Percentiles rank a stretch among this genome's conserved stretches.
Conservation (phyloP, 2,329 filamentous ascomycete species). For the Penicillium hesseltinei region DNA sequence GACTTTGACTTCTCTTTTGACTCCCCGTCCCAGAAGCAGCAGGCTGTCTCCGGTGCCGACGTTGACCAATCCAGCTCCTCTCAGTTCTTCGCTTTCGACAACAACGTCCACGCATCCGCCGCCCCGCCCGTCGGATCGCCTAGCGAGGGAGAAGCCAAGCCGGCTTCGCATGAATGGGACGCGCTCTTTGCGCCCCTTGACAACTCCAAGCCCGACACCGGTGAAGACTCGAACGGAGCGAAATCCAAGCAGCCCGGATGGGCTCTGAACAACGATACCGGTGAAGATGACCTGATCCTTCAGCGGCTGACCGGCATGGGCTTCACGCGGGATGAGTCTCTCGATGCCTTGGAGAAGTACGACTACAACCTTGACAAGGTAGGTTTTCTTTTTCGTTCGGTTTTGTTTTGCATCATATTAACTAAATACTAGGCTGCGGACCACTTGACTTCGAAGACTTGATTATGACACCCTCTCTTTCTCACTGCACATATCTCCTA, state of each 20-base stretch:
- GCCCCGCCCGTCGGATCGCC: conserved; percentile 45
- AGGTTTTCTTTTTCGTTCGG: conserved; percentile 38
- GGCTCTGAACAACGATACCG: conserved; percentile 69
- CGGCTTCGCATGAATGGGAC: conserved; percentile 78
- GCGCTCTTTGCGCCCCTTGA: conserved; percentile 85
- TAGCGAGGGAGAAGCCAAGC: conserved; percentile 40
- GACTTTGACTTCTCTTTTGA: conserved; percentile 51
- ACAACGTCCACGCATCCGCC: conserved; percentile 26
- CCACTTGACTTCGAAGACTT: conserved; percentile 43
- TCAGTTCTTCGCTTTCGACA: conserved; percentile 43
- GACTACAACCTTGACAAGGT: conserved; percentile 97
- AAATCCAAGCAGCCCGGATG: conserved; percentile 54
- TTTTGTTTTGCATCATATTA: not conserved
- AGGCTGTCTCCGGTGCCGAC: conserved; percentile 23
- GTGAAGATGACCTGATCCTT: conserved; percentile 86
- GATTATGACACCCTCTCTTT: conserved; percentile 17
- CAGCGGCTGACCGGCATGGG: conserved; percentile 90
- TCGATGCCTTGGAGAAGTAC: conserved; percentile 84
- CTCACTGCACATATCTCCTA: conserved; percentile 25
- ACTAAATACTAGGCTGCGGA: conserved; percentile 37
- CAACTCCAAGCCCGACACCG: conserved; percentile 33
- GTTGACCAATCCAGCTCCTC: conserved; percentile 26
- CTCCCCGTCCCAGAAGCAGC: conserved; percentile 35
- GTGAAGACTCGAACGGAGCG: conserved; percentile 19
- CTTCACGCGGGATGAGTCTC: conserved; percentile 69